A percentile compares a stretch with the other conserved stretches of the same genome.
Conservation (phyloP, 805 yeast species). For the Saturnispora kantuleensis region DNA sequence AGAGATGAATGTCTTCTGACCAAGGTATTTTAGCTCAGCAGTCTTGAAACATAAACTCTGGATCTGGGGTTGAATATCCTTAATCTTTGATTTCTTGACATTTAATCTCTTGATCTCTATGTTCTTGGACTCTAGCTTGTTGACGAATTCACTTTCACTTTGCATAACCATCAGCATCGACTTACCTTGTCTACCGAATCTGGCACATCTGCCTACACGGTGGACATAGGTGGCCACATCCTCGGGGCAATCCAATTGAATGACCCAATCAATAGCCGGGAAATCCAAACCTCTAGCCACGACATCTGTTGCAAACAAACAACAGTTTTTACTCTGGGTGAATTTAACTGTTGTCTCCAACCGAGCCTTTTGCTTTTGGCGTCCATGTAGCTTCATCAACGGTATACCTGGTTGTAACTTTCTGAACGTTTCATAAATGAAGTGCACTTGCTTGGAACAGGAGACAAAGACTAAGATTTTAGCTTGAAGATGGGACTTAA, state of each 20-base stretch:
- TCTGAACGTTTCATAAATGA: slow-evolving; percentile 76
- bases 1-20: slow-evolving; percentile 91
- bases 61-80: slow-evolving; percentile 68
- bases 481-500: slow-evolving; percentile 69
- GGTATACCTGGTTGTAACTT: slow-evolving; percentile 90
- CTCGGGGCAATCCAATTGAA: slow-evolving; percentile 87
- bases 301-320: slow-evolving; percentile 82
- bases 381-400: slow-evolving; percentile 73
- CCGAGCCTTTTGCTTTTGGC: slow-evolving; percentile 84
- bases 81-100: slow-evolving; percentile 64
- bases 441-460: slow-evolving; percentile 86
- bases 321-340: slow-evolving; percentile 66
- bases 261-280: slow-evolving; percentile 92
- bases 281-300: slow-evolving; percentile 90
- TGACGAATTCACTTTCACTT: slow-evolving; percentile 68
- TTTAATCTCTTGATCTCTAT: slow-evolving; percentile 66
- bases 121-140: slow-evolving; percentile 48
- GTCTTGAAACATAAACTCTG: slow-evolving; percentile 87
- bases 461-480: slow-evolving; percentile 79
- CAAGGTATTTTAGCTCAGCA: slow-evolving; percentile 85
- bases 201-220: slow-evolving; percentile 82
- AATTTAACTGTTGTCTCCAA: slow-evolving; percentile 74
- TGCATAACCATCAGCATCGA: slow-evolving; percentile 79
- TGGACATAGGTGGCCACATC: slow-evolving; percentile 84
- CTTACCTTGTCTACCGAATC: slow-evolving; percentile 78